A percentile compares a stretch with the other conserved stretches of the same genome.
Conservation (phyloP, 345 rosid species). For the Sonneratia alba region DNA sequence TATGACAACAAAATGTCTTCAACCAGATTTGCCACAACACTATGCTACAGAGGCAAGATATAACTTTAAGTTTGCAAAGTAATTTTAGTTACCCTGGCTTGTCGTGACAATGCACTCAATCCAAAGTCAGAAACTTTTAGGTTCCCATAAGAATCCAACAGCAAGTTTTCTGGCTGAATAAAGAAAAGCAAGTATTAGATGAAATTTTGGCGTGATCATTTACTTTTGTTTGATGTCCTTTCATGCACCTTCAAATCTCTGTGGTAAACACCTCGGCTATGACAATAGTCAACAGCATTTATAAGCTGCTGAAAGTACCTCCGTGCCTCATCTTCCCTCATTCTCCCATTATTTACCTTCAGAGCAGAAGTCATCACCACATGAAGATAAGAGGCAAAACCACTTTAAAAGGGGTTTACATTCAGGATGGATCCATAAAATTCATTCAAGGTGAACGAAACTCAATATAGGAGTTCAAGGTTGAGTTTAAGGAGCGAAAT, state of each 20-base stretch:
- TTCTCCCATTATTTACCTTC: constrained; percentile 80
- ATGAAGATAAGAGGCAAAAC: neutral
- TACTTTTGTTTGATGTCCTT: neutral
- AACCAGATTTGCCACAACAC: neutral
- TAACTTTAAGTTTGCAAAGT: neutral
- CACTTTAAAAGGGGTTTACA: neutral
- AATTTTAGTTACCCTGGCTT: constrained; percentile 69
- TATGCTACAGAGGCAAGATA: neutral
- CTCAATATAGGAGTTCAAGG: no score
- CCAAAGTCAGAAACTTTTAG: constrained; percentile 98
- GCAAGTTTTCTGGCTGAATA: constrained; percentile 82
- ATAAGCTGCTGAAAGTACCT: constrained; percentile 92
- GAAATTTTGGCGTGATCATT: neutral
- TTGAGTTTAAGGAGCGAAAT: no score
- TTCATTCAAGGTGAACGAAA: no score
- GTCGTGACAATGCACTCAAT: constrained; percentile 87
- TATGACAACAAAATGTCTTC: neutral
- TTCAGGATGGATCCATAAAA: no score
- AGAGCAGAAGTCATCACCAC: neutral
- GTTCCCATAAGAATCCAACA: constrained; percentile 72
- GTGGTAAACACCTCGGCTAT: constrained; percentile 93
- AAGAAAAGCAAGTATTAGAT: neutral
- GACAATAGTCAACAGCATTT: constrained; percentile 87
- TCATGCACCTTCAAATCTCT: constrained; percentile 76
- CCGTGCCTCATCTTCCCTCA: constrained; percentile 83